Evolutionary conservation across 352 stramenopile species (phyloP), one percentile per base, ranked within the genome.

Genomic region (Phytophthora capsici): DNA sequence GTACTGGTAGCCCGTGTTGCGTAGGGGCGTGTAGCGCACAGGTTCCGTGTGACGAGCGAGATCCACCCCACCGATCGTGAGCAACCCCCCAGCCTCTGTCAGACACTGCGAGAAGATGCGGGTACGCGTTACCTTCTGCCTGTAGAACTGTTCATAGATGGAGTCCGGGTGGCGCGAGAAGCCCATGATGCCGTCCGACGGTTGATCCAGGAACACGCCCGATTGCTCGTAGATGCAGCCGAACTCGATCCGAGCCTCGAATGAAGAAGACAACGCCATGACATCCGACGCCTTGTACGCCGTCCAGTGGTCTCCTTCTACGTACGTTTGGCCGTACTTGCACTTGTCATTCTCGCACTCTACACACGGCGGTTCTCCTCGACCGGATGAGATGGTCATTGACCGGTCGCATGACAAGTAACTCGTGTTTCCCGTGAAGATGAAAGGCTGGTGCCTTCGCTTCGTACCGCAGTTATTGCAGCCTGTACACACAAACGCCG

Each of bases 121-220:
- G 22, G 85, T 80, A 14, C 77, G 77, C 4, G 97, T 98, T 14
- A 90, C 88, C 1, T 88, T 75, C 14, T 88, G 56, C 4, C 80
- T 59, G 63, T 93, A 92, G 59, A 99, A 93, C 81, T 99, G 95
- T 57, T 95, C 88, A 55, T 90, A 86, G 26, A 98, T 84, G 34
- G 95, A 95, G 57, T 96, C 78, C n/a, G 85, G 73, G 52, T 97
- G 83, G 19, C 72, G 75, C 2, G 85, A 98, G 78, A 99, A 97
- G 43, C 91, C 97, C 94, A 99, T 99, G 65, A 99, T 99, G 9
- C 97, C 97, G 75, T 99, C 94, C 20, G 95, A 97, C 7, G 94
- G 70, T 71, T 98, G 93, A 16, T 86, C 82, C 2, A 89, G 87
- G 64, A 99, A 98, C 23, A 98, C 79, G 12, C 94, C 94, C 0